Percentiles rank a stretch among this genome's conserved stretches.
phyloP scores from a whole-genome alignment of 176 grass and related monocot species.

The Oryza punctata region DNA sequence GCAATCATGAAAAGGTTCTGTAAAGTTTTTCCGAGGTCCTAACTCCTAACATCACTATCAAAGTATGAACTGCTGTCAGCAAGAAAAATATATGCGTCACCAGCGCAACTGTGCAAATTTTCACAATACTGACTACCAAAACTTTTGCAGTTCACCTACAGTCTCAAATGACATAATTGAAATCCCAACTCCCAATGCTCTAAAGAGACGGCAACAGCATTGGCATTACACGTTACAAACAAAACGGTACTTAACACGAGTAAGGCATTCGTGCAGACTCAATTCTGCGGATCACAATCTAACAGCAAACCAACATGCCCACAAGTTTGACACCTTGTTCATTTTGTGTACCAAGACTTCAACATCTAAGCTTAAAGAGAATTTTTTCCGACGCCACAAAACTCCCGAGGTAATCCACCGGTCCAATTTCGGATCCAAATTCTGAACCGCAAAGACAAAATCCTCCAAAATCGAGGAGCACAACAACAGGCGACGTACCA shows the following conservation, averaged over 20 bases:
- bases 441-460: neutral
- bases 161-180: neutral
- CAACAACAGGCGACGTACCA: conserved; percentile 44
- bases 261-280: neutral
- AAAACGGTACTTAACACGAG: neutral
- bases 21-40: neutral
- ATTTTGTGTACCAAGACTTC: neutral
- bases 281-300: neutral
- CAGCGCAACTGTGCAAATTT: neutral
- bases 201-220: neutral
- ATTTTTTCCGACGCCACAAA: neutral
- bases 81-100: neutral
- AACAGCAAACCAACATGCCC: neutral
- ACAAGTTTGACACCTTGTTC: conserved; percentile 17
- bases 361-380: conserved; percentile 15
- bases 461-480: neutral
- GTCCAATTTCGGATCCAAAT: neutral
- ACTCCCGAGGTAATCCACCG: neutral
- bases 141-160: neutral
- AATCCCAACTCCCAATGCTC: neutral
- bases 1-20: neutral
- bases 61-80: neutral
- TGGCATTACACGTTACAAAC: neutral
- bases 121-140: neutral
- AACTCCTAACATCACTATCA: neutral